Evolutionary conservation across 2,329 filamentous ascomycete genomes (phyloP).

Genomic region (Sphaceloma murrayae): DNA sequence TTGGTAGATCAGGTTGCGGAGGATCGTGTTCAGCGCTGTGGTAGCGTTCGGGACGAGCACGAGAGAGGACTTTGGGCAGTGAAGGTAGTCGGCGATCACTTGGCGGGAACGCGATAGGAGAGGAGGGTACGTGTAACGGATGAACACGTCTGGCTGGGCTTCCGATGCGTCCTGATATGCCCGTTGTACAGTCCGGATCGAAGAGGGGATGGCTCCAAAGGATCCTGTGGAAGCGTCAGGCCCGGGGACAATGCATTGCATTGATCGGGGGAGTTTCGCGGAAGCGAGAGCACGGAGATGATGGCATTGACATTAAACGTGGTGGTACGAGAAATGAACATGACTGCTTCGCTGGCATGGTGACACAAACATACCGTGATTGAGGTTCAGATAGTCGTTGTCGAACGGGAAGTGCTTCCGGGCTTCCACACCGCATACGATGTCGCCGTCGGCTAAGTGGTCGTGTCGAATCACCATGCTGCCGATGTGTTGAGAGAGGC

Average conservation of each 20-base stretch:
- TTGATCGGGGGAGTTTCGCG: neutral
- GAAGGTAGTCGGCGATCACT: conserved; percentile 56
- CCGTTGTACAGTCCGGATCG: conserved; percentile 52
- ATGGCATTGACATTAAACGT: conserved; percentile 7
- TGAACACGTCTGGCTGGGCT: conserved; percentile 62
- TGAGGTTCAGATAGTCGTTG: conserved; percentile 60
- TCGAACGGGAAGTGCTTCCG: conserved; percentile 57
- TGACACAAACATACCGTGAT: conserved; percentile 52
- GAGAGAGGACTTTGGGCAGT: conserved; percentile 54
- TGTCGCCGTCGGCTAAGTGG: conserved; percentile 6
- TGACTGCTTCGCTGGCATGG: conserved; percentile 12
- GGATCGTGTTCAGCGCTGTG: conserved; percentile 63
- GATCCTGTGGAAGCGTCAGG: too few species aligned
- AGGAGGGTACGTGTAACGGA: conserved; percentile 56
- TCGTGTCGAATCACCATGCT: conserved; percentile 6
- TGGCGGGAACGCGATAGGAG: conserved; percentile 55
- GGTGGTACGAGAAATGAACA: conserved; percentile 1
- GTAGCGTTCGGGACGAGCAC: conserved; percentile 80
- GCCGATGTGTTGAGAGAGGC: neutral
- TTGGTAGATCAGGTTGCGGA: conserved; percentile 63
- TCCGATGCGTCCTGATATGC: conserved; percentile 60
- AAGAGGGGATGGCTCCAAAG: conserved; percentile 64
- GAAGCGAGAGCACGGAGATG: neutral
- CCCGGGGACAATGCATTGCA: neutral
- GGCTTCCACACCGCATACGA: conserved; percentile 33